Evolutionary conservation across 2,329 filamentous ascomycete species (phyloP).

Genomic region (Ophiostoma ulmi): DNA sequence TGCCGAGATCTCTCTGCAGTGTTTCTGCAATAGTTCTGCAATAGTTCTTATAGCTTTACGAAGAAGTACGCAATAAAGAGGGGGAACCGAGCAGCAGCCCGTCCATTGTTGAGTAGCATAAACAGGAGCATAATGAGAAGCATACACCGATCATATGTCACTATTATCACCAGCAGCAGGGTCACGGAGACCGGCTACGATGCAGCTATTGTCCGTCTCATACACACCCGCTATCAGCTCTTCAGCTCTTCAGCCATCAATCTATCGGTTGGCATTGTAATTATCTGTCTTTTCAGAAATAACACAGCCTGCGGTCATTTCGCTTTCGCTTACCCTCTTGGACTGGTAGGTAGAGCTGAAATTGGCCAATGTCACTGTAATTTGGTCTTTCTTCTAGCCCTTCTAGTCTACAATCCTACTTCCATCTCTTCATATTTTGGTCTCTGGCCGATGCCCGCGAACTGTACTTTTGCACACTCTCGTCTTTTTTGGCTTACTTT

Average conservation of each 20-base stretch:
- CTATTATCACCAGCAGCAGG: neutral
- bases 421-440: neutral
- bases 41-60: too few species aligned
- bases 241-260: too few species aligned
- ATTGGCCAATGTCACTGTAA: neutral
- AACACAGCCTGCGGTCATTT: neutral
- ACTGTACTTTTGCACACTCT: neutral
- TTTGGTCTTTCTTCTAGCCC: neutral
- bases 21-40: neutral
- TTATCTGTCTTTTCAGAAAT: neutral
- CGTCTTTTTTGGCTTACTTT: neutral
- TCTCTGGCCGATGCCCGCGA: constrained; percentile 1
- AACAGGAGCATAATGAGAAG: neutral
- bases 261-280: too few species aligned
- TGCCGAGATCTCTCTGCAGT: constrained; percentile 4
- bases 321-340: neutral
- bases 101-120: neutral
- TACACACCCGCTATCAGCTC: neutral
- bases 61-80: neutral
- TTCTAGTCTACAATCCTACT: neutral
- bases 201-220: neutral
- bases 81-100: neutral
- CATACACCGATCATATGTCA: neutral
- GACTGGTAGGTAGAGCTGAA: neutral
- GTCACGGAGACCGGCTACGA: neutral